Conservation (phyloP, 176 grass and related monocot species). For the Sorghum bicolor region Sorghum_bicolor_NCBIv3 NC_012870.2:60505501-60506000, state of each 20-base stretch:
- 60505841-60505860: background rate
- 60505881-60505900: conserved; percentile 29
- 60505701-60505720: background rate
- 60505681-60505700: conserved; percentile 61
- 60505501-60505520: background rate
- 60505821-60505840: background rate
- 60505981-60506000: conserved; percentile 89
- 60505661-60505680: conserved; percentile 71
- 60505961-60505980: conserved; percentile 40
- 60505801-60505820: conserved; percentile 38
- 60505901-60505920: conserved; percentile 14
- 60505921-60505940: conserved; percentile 36
- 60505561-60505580: background rate
- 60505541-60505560: conserved; percentile 25
- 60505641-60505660: conserved; percentile 6
- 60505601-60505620: background rate
- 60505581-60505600: background rate
- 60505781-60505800: conserved; percentile 50
- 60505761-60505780: conserved; percentile 34
- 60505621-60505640: background rate
- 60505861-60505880: conserved; percentile 13
- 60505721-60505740: conserved; percentile 2
- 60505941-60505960: conserved; percentile 44
- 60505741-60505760: background rate
- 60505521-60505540: conserved; percentile 26